Base-by-base conservation (phyloP, 2,329 filamentous ascomycete genomes). In the Apiospora sp. region DNA sequence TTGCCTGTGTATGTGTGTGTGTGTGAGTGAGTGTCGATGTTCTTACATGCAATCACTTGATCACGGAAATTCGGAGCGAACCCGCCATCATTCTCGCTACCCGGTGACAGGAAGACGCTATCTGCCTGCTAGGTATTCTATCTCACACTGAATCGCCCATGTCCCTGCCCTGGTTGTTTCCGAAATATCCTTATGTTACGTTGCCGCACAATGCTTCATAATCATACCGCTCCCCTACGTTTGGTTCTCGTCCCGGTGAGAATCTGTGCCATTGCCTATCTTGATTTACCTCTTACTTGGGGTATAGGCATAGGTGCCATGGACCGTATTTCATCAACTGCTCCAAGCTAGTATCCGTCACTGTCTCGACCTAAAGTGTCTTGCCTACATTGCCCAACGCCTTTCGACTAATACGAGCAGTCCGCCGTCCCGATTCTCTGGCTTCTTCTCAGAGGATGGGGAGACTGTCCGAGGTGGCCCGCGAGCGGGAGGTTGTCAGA, bases 401-500 rank as follows among this genome's bases (percentile, higher is more conserved):
- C 43, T 30, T 37, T 41, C 51, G 27, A 37, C 68, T 41, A 34
- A 24, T 70, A 41, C 68, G 19, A 34, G 16, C 16, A 46, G 43
- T 4, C 24, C 19, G 30, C 46, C 34, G 22, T 19, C 27, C 24
- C 30, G 41, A 14, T 3, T 13, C 19, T 41, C 30, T 54, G 46
- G 67, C 27, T n/a, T 51, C 22, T 13, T 34, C 58, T 64, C 58
- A 41, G 54, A 71, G 27, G 1, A 71, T 71, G 69, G 44, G n/a
- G 27, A 48, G 69, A 22, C 37, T 71, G 22, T 71, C 71, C 34
- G 71, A 72, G 43, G 67, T 44, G n/a, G 67, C 46, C 24, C 71
- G 71, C 43, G 71, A 72, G 67, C 43, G 71, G 49, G 71, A 72
- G 41, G 51, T 54, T 7, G 54, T 69, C 34, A 71, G 48, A 54